phyloP scores from a whole-genome alignment of 108 stramenopile genomes.

The Cyclotella baltica region DNA sequence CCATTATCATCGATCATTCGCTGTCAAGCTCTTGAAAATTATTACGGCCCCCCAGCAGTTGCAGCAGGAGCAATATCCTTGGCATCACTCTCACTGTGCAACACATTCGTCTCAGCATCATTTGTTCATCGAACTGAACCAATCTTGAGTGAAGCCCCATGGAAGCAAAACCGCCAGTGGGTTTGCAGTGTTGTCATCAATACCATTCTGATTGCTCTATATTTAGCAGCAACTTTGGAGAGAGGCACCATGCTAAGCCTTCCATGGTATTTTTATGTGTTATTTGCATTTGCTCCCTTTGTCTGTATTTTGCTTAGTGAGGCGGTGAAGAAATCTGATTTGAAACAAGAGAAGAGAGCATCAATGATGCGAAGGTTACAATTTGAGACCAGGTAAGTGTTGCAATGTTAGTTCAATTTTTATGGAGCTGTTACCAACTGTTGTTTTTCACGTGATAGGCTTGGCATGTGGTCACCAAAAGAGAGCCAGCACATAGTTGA shows the following conservation, averaged over 20 bases:
- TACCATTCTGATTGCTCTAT: constrained; percentile 52
- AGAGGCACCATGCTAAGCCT: constrained; percentile 49
- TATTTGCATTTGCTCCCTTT: constrained; percentile 63
- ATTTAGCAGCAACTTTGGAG: constrained; percentile 51
- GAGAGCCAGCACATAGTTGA: constrained; percentile 29
- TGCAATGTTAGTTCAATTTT: background rate
- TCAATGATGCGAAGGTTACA: constrained; percentile 85
- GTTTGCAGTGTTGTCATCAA: constrained; percentile 32
- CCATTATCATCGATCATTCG: constrained; percentile 55
- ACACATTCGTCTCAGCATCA: constrained; percentile 62
- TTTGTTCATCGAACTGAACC: constrained; percentile 69
- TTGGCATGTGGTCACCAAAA: constrained; percentile 55
- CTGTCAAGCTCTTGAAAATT: constrained; percentile 66
- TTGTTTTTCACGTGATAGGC: constrained; percentile 10
- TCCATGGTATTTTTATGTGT: constrained; percentile 75
- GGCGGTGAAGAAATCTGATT: constrained; percentile 64
- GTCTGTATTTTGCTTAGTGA: constrained; percentile 68
- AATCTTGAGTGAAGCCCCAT: constrained; percentile 65
- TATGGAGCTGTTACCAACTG: background rate
- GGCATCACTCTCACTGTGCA: constrained; percentile 68
- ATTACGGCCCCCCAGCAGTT: constrained; percentile 62
- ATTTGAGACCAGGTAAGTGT: constrained; percentile 80
- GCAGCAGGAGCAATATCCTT: constrained; percentile 64
- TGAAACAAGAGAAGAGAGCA: constrained; percentile 64
- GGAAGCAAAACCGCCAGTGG: constrained; percentile 75